Base-by-base conservation (phyloP, 2,329 filamentous ascomycete genomes). In the Ophiocordyceps camponoti-floridani region DNA sequence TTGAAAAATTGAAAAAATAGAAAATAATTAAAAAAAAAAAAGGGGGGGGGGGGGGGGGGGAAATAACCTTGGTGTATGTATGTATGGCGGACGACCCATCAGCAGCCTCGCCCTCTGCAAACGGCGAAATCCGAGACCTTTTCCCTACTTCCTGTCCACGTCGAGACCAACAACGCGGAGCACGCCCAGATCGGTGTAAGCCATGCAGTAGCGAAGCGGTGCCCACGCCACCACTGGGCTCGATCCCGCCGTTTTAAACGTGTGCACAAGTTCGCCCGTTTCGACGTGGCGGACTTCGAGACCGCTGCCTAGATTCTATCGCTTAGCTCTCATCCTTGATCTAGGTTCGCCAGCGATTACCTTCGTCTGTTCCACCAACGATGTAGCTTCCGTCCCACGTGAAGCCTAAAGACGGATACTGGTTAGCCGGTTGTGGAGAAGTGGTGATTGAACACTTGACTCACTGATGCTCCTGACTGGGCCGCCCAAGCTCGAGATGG, bases 371-470 rank as follows among this genome's bases (percentile, higher is more conserved):
- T 18, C 82, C 83, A 10, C 78, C 82, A 2, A 80, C 76, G 23
- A 88, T 64, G 55, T 79, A 89, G 54, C 75, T 79, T 1, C 84
- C 83, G 53, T 88, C 83, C 60, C 83, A 88, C 14, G 76, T 82
- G 57, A 88, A 89, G 55, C 80, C 79, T 76, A 12, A 16, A 14
- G 41, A 10, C 13, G n/a, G n/a, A n/a, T n/a, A 26, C 12, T 19
- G 13, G 16, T 40, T 11, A 40, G 38, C 38, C 38, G 19, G 35
- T 8, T 38, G 8, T 16, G 14, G n/a, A 14, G 18, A 7, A 19
- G n/a, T 3, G 18, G 4, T 12, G 11, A 11, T 10, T 10, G 18
- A 26, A 13, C 2, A 14, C 1, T 4, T 5, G 40, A 63, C 71
- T 48, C 59, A 77, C 73, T 77, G 46, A 88, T 68, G 56, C 75